Conservation (phyloP, 2,329 filamentous ascomycete species). For the Alternaria sp. region DNA sequence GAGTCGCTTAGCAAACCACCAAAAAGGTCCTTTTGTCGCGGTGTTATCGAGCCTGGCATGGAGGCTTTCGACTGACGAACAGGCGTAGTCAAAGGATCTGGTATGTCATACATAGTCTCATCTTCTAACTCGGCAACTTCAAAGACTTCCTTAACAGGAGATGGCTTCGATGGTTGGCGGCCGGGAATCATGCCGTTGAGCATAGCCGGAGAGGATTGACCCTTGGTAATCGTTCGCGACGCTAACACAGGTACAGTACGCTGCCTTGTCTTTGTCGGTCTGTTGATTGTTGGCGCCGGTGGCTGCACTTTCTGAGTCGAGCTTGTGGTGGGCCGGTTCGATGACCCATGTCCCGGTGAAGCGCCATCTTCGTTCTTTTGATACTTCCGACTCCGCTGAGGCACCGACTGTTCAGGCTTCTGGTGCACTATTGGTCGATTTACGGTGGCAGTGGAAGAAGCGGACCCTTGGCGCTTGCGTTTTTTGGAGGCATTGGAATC, state of each 20-base stretch:
- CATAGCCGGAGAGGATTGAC: slow-evolving; percentile 45
- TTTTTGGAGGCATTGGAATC: slow-evolving; percentile 42
- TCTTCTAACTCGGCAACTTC: slow-evolving; percentile 33
- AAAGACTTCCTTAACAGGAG: slow-evolving; percentile 21
- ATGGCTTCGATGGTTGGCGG: slow-evolving; percentile 23
- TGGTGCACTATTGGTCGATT: slow-evolving; percentile 16
- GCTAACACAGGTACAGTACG: slow-evolving; percentile 31
- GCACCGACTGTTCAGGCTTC: slow-evolving; percentile 15
- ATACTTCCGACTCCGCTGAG: slow-evolving; percentile 36
- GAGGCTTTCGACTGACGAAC: slow-evolving; percentile 17
- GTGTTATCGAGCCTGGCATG: slow-evolving; percentile 45
- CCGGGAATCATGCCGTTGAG: slow-evolving; percentile 45
- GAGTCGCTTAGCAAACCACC: slow-evolving; percentile 43
- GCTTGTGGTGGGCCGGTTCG: background rate
- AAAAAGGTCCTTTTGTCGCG: slow-evolving; percentile 48
- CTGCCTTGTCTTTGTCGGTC: slow-evolving; percentile 38
- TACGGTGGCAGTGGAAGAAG: slow-evolving; percentile 21
- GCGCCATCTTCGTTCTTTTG: slow-evolving; percentile 35
- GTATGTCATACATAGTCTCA: slow-evolving; percentile 49
- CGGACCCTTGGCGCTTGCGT: slow-evolving; percentile 40
- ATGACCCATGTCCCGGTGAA: slow-evolving; percentile 22
- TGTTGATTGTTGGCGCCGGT: slow-evolving; percentile 24
- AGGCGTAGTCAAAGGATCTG: slow-evolving; percentile 32
- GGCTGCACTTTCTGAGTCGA: background rate
- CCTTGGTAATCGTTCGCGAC: slow-evolving; percentile 32